Conservation (phyloP, 75 land plant genomes). For the Larix kaempferi region DNA sequence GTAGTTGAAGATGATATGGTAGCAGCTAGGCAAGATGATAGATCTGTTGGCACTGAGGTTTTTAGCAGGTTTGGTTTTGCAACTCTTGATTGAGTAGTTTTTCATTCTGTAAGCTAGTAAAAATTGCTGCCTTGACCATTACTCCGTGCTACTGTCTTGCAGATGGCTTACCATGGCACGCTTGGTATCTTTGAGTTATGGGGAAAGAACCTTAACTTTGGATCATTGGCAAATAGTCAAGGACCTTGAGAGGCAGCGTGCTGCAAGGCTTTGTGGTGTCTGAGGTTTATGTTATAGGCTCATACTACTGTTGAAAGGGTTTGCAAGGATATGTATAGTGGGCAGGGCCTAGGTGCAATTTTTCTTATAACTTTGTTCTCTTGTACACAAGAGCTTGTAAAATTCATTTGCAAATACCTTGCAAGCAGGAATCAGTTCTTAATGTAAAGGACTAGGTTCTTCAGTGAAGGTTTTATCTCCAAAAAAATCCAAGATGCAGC, state of each 20-base stretch:
- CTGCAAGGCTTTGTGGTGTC: slow-evolving; percentile 28
- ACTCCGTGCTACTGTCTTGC: slow-evolving; percentile 1
- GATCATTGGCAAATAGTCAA: slow-evolving; percentile 87
- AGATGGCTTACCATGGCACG: slow-evolving; percentile 92
- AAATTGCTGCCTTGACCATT: neutral
- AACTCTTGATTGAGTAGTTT: neutral
- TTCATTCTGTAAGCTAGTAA: too few species aligned
- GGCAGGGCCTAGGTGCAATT: too few species aligned
- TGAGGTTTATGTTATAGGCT: neutral
- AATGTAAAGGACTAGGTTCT: too few species aligned
- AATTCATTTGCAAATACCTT: too few species aligned
- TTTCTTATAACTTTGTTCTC: too few species aligned
- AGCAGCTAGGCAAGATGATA: slow-evolving; percentile 69
- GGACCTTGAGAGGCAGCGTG: slow-evolving; percentile 74
- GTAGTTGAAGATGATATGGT: slow-evolving; percentile 87
- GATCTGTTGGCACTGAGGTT: slow-evolving; percentile 53
- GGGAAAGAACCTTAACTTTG: slow-evolving; percentile 57
- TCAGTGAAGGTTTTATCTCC: too few species aligned
- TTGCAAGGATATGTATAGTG: too few species aligned
- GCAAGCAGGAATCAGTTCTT: too few species aligned
- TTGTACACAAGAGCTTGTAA: too few species aligned
- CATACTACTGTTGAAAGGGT: too few species aligned
- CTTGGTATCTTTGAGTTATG: slow-evolving; percentile 70
- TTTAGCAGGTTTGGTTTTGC: slow-evolving; percentile 65
- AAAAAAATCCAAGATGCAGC: too few species aligned